Evolutionary conservation across 2,329 filamentous ascomycete genomes (phyloP).

Genomic region (Nemania serpens): DNA sequence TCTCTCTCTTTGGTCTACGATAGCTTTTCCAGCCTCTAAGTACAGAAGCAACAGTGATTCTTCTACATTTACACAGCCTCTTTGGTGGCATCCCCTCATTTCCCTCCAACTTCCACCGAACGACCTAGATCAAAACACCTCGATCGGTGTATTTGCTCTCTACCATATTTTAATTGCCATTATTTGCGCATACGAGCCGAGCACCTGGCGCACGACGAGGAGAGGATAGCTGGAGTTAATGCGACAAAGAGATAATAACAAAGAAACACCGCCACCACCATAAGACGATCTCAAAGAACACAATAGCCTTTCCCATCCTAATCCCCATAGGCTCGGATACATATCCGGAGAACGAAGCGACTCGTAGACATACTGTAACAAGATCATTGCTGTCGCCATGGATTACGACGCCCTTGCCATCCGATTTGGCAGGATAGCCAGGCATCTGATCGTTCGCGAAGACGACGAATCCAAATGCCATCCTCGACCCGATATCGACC

Average conservation of each 20-base stretch:
- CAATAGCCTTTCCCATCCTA: background rate
- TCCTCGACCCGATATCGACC: slow-evolving; percentile 36
- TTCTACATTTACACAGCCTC: background rate
- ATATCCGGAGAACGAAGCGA: background rate
- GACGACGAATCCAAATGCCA: slow-evolving; percentile 31
- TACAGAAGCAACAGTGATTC: slow-evolving; percentile 3
- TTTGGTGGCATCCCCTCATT: slow-evolving; percentile 9
- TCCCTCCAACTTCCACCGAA: background rate
- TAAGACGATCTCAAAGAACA: background rate
- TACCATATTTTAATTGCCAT: slow-evolving; percentile 8
- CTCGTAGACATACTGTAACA: background rate
- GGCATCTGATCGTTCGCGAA: slow-evolving; percentile 28
- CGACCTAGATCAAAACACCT: background rate
- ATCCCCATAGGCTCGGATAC: background rate
- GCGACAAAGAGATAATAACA: too few species aligned
- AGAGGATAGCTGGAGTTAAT: background rate
- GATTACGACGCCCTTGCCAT: slow-evolving; percentile 20
- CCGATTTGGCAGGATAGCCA: slow-evolving; percentile 29
- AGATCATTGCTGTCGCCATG: slow-evolving; percentile 8
- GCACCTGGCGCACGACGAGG: background rate
- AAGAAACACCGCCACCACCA: background rate
- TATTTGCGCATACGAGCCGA: background rate
- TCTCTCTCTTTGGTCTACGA: background rate
- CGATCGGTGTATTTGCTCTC: background rate
- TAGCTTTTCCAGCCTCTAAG: slow-evolving; percentile 1